Evolutionary conservation across 23 red algal species (phyloP), one percentile per base, ranked within the genome.

Genomic region (Gracilariopsis chorda): DNA sequence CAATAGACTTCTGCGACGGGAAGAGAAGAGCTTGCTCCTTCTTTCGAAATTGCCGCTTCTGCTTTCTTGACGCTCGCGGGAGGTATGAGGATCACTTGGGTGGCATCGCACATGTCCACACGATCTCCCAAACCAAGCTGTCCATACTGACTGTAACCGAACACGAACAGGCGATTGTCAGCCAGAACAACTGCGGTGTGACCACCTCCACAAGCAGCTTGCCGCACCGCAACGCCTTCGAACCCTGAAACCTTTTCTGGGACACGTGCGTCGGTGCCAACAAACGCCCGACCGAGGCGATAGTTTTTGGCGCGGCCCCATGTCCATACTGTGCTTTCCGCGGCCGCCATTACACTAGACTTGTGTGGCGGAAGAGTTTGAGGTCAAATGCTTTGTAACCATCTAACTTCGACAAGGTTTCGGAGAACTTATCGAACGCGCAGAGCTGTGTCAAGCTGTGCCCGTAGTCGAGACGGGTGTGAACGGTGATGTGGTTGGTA

Each of bases 251-350:
- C 70, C 33, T 77, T 76, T 67, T 80, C 81, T 32, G 94, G 97
- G 49, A 85, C 64, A 43, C 68, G 88, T 45, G 88, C 72, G 82
- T 96, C 94, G 11, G 71, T 90, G 39, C 77, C 62, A 20, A 77
- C 92, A 43, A 84, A 80, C 16, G 77, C 88, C 24, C 90, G 90
- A 2, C 97, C 97, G 27, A 99, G 83, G 42, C 97, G 97, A 71
- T 94, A 92, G 78, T 99, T 95, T 73, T 99, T 99, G 63, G 93
- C 93, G 49, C 97, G 86, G 24, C 97, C 97, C 97, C 97, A 99
- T 12, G 93, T 94, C 85, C 85, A 89, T 33, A 89, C 85, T 42
- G 85, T 89, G 67, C 85, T 89, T 63, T 89, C 85, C 19, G 85
- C 85, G n/a, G 85, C 85, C 23, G 85, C 85, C 85, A 89, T 89